Evolutionary conservation across 2,329 filamentous ascomycete species (phyloP).

Genomic region (Fusarium camptoceras): DNA sequence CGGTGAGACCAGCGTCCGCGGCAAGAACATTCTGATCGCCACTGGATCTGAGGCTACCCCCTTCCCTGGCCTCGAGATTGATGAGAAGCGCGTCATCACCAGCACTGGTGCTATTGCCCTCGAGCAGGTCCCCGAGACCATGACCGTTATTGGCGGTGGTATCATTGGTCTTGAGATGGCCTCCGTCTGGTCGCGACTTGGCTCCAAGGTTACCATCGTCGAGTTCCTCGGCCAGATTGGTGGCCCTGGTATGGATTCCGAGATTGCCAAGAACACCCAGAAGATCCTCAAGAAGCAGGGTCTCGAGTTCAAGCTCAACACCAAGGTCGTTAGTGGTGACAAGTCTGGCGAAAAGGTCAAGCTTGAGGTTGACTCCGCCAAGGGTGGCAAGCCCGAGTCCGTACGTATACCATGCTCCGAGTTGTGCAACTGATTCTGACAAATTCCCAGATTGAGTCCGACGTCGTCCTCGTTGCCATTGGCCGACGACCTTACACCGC

Average conservation of each 20-base stretch:
- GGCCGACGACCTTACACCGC: conserved; percentile 94
- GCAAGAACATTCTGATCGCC: conserved; percentile 98
- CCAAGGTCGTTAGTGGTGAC: conserved; percentile 92
- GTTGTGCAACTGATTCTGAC: conserved; percentile 38
- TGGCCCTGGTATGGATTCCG: conserved; percentile 95
- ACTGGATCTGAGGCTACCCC: conserved; percentile 96
- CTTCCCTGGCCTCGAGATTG: conserved; percentile 94
- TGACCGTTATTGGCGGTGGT: conserved; percentile 97
- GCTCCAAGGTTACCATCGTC: conserved; percentile 94
- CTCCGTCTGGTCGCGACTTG: conserved; percentile 96
- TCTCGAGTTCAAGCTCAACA: conserved; percentile 97
- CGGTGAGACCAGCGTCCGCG: conserved; percentile 86
- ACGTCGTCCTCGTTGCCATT: conserved; percentile 96
- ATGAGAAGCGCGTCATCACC: conserved; percentile 97
- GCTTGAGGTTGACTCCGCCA: conserved; percentile 89
- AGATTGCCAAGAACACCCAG: conserved; percentile 90
- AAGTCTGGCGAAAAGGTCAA: conserved; percentile 80
- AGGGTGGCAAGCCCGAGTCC: conserved; percentile 94
- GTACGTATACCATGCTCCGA: conserved; percentile 63
- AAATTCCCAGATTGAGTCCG: conserved; percentile 80
- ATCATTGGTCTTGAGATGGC: conserved; percentile 99
- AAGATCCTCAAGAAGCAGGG: conserved; percentile 97
- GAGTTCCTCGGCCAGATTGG: conserved; percentile 97
- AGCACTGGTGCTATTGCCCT: conserved; percentile 95
- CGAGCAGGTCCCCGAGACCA: conserved; percentile 91